Conservation (phyloP, 257 asterid genomes). For the Ilex aquifolium region DNA sequence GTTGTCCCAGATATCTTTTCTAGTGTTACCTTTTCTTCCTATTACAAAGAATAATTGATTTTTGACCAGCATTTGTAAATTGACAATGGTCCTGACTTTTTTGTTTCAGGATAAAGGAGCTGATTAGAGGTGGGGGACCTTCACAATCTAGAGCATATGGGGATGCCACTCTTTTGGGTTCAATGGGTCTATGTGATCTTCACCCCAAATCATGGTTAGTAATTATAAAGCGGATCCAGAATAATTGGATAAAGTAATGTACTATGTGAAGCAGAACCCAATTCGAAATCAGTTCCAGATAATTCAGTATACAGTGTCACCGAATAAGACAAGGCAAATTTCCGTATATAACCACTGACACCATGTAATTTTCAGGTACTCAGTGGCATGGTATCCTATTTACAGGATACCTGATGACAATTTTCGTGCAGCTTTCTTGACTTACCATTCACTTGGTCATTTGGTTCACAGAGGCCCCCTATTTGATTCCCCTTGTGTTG, state of each 20-base stretch:
- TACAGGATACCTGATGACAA: slow-evolving; percentile 28
- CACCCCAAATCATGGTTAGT: slow-evolving; percentile 27
- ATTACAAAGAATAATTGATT: background rate
- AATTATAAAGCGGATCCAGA: background rate
- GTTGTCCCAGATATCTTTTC: too few species aligned
- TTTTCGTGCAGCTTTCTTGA: slow-evolving; percentile 29
- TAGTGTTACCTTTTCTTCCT: too few species aligned
- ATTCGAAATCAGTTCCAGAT: too few species aligned
- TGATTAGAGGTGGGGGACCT: slow-evolving; percentile 15
- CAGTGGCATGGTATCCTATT: slow-evolving; percentile 31
- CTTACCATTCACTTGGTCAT: slow-evolving; percentile 30
- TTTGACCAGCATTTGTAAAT: background rate
- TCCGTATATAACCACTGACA: background rate
- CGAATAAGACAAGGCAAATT: background rate
- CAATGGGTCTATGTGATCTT: slow-evolving; percentile 15
- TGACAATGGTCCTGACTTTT: background rate
- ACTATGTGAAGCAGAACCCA: too few species aligned
- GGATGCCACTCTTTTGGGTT: slow-evolving; percentile 20
- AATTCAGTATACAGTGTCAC: too few species aligned
- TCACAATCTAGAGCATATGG: slow-evolving; percentile 17
- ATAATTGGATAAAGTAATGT: background rate
- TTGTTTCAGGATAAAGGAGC: slow-evolving; percentile 19
- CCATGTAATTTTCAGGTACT: slow-evolving; percentile 19
- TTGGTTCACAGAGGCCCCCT: slow-evolving; percentile 13
- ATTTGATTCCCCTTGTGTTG: background rate